These are phyloP conservation scores for Plasmodium knowlesi DNA, from an alignment of 169 alveolate species.

Conservation along the genomic window DNA sequence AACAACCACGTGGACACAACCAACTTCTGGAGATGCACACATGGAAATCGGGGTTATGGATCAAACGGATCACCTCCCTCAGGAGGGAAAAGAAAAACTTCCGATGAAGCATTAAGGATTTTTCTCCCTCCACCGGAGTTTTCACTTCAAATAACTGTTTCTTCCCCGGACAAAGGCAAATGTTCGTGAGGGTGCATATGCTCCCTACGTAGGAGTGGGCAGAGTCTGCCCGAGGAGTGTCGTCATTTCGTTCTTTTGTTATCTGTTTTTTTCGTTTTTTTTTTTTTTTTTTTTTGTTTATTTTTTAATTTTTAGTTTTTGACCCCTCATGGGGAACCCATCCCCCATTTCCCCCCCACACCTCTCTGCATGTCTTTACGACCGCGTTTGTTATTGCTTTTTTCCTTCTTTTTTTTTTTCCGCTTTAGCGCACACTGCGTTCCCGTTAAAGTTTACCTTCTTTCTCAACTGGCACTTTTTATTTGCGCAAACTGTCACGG, in stretches of 20 bases:
- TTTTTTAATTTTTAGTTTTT: conserved; percentile 41
- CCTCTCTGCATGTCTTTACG: no score
- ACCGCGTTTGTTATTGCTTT: background rate
- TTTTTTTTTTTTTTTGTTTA: background rate
- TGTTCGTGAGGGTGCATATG: background rate
- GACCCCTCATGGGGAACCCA: background rate
- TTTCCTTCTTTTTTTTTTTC: background rate
- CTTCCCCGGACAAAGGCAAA: background rate
- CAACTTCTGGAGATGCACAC: background rate
- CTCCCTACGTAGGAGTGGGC: background rate
- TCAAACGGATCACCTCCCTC: background rate
- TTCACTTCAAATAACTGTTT: background rate
- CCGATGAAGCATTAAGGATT: background rate
- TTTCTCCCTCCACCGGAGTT: background rate
- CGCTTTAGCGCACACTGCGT: background rate
- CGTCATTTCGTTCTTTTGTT: background rate
- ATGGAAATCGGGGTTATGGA: background rate
- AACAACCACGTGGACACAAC: no score
- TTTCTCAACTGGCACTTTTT: background rate
- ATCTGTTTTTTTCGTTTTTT: background rate
- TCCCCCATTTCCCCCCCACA: background rate
- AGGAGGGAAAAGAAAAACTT: background rate
- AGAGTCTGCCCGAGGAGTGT: background rate
- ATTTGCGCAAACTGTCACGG: background rate
- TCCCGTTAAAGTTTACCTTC: background rate